Base-by-base conservation (phyloP, 768 basidiomycete species). In the Rhizopogon rudus region DNA sequence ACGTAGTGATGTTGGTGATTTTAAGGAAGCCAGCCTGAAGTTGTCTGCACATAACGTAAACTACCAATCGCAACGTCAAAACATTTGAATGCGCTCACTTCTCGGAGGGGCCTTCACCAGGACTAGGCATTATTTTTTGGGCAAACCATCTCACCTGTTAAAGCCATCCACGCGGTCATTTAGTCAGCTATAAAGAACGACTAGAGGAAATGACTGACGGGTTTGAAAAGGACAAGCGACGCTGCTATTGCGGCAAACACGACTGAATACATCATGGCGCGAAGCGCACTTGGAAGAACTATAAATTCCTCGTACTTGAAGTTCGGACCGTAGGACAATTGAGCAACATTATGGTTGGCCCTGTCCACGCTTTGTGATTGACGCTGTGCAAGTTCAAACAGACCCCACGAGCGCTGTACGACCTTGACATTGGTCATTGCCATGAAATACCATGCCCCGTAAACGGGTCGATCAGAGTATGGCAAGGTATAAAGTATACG, bases 261-360 rank as follows among this genome's bases (percentile, higher is more conserved):
- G 8, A 75, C 40, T n/a, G 77, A 74, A 12, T 76, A 53, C 2
- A 78, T 12, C 5, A 78, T 44, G 12, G 81, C 75, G n/a, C 71
- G 62, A 4, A 83, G 5, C 22, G 64, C 66, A 35, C 72, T 74
- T 4, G 70, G 65, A 48, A 71, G 75, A 3, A 69, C 72, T 59
- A 80, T 17, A 55, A 88, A 87, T 67, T 95, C 93, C 50, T 84
- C 82, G 66, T 94, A 96, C 44, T 73, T 73, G 75, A 97, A 93
- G 2, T 78, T 63, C 0, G 82, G 73, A 5, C 91, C 94, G 63
- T 95, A 94, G 13, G 68, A 49, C 1, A 65, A 54, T 35, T 53
- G 58, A 41, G 58, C 51, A 25, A 61, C 43, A 10, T 17, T 46
- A 12, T 54, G 66, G 58, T 44, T 65, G 40, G 12, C 20, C 42